Conservation (phyloP, 2,329 filamentous ascomycete genomes). For the Bipolaris sorokiniana region DNA sequence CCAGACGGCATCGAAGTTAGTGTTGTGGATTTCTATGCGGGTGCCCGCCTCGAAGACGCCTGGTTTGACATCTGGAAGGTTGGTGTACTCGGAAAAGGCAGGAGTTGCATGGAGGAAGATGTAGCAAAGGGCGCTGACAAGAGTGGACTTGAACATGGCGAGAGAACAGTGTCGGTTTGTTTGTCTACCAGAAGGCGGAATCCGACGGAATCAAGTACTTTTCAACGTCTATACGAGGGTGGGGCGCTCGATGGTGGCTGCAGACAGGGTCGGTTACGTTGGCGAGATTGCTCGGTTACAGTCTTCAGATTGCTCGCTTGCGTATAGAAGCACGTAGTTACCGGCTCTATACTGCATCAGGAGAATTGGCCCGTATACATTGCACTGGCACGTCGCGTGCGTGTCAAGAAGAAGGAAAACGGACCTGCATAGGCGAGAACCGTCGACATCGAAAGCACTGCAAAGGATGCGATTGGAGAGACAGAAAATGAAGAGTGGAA, state of each 20-base stretch:
- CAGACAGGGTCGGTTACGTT: background rate
- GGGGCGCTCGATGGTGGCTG: background rate
- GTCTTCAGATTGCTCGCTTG: background rate
- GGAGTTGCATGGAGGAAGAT: conserved; percentile 5
- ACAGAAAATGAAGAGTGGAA: too few relatives aligned
- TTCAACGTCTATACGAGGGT: background rate
- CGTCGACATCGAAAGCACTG: too few relatives aligned
- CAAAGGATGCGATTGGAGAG: too few relatives aligned
- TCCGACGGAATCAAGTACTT: background rate
- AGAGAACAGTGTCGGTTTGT: background rate
- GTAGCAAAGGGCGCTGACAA: conserved; percentile 3
- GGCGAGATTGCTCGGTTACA: background rate
- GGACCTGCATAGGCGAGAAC: too few relatives aligned
- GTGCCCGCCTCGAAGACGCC: conserved; percentile 40
- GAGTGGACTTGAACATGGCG: background rate
- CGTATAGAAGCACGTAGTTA: background rate
- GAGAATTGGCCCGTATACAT: background rate
- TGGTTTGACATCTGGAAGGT: conserved; percentile 33
- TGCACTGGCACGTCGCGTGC: too few relatives aligned
- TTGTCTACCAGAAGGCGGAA: background rate
- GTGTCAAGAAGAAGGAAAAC: too few relatives aligned
- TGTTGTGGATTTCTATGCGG: conserved; percentile 32
- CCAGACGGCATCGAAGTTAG: conserved; percentile 32
- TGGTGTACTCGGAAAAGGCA: conserved; percentile 24
- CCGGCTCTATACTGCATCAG: background rate